These are phyloP conservation scores for Solanum gracilifrons DNA, from an alignment of 257 asterid species.

Conservation along the genomic window DNA sequence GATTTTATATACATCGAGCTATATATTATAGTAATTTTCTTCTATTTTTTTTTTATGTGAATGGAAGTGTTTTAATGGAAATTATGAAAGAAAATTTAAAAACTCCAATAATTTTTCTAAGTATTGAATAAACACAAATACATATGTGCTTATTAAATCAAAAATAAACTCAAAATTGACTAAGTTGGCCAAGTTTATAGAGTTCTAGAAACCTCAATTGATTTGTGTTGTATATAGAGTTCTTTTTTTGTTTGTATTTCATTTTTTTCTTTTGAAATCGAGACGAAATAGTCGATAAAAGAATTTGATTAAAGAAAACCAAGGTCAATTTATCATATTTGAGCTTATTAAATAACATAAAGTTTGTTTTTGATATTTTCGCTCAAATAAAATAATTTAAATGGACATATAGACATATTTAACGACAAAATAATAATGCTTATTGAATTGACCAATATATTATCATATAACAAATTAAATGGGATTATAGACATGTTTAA, in stretches of 20 bases:
- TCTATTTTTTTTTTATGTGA: not conserved
- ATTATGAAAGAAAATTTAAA: too few species aligned
- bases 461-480: not conserved
- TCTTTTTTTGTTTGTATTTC: not conserved
- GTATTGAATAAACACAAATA: not conserved
- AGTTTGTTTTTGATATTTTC: not conserved
- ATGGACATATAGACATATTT: not conserved
- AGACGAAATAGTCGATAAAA: not conserved
- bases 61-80: not conserved
- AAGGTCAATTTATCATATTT: not conserved
- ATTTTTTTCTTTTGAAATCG: not conserved
- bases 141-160: not conserved
- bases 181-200: not conserved
- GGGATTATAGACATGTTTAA: not conserved
- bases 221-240: not conserved
- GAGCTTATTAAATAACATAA: too few species aligned
- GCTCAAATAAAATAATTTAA: too few species aligned
- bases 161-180: not conserved
- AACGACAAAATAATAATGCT: not conserved
- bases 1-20: not conserved
- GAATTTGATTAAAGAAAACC: not conserved
- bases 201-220: not conserved
- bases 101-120: not conserved
- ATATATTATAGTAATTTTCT: too few species aligned
- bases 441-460: not conserved